Evolutionary conservation across 345 rosid genomes (phyloP).

Genomic region (Pugionium dolabratum): DNA sequence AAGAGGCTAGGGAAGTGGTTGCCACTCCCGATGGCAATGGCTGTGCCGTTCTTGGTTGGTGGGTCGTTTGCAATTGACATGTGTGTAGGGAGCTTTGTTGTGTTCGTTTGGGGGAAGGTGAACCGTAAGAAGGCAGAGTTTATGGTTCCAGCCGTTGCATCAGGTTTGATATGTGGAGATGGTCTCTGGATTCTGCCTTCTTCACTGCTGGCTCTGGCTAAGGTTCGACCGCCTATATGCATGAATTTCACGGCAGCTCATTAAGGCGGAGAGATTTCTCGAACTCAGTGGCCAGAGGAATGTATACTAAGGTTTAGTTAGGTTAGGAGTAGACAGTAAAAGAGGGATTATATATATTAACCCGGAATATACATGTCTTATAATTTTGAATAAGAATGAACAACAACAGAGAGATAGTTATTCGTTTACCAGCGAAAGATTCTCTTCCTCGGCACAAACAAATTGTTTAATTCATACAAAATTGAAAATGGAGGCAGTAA

Average conservation of each 20-base stretch:
- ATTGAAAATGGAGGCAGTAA: slow-evolving; percentile 14
- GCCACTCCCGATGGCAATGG: slow-evolving; percentile 98
- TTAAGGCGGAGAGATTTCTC: slow-evolving; percentile 16
- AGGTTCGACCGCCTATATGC: slow-evolving; percentile 77
- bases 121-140: slow-evolving; percentile 51
- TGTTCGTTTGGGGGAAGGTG: slow-evolving; percentile 59
- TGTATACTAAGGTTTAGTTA: slow-evolving; percentile 25
- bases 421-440: slow-evolving; percentile 26
- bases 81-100: slow-evolving; percentile 69
- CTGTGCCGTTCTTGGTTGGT: slow-evolving; percentile 89
- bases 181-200: slow-evolving; percentile 94
- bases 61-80: slow-evolving; percentile 86
- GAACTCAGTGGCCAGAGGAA: slow-evolving; percentile 3
- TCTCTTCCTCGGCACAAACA: slow-evolving; percentile 32
- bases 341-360: neutral
- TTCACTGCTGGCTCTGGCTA: slow-evolving; percentile 68
- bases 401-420: neutral
- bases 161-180: slow-evolving; percentile 92
- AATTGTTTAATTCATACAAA: slow-evolving; percentile 24
- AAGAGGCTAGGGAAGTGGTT: slow-evolving; percentile 57
- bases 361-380: neutral
- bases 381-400: slow-evolving; percentile 32
- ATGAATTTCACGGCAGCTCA: slow-evolving; percentile 56
- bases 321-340: slow-evolving; percentile 32
- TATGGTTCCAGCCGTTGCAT: slow-evolving; percentile 87